Evolutionary conservation across 352 stramenopile genomes (phyloP), one percentile per base, ranked within the genome.

Genomic region (Globisporangium orthogonon): DNA sequence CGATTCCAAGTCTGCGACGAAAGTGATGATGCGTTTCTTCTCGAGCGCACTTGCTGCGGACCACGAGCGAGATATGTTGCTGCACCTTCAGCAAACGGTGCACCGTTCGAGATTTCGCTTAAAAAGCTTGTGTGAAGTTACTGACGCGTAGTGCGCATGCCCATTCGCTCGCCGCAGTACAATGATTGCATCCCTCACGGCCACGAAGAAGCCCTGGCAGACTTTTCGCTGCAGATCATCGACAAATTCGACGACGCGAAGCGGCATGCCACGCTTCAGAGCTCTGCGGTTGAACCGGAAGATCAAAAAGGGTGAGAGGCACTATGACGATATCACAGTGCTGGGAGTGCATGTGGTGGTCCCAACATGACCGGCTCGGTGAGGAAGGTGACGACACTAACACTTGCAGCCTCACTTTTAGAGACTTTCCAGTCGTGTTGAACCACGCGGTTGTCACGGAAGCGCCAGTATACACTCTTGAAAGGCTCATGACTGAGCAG

Each of bases 11-110:
- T 66, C 71, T 0, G 69, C 73, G 30, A 56, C 64, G 11, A 84
- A 82, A 62, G 79, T 87, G 10, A 63, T 80, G 46, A 72, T 87
- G 45, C 74, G 72, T 28, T 89, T 87, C 39, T 84, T 84, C 48
- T 87, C 79, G 9, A 76, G 60, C 4, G 48, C 46, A 0, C 1
- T 17, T 6, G 62, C 64, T 0, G 58, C 74, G 10, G 56, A 73
- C 7, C 73, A 87, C 37, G 74, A 85, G 28, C 67, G 71, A 13
- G 61, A 66, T 1, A 58, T 83, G 41, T 52, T 86, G 15, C 47
- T 70, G 33, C 69, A 67, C 5, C 58, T 89, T 3, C 72, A 71
- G 37, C 56, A 63, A 51, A 65, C 67, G 50, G 77, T 87, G 62
- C 35, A 68, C 6, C 15, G 37, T 3, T 43, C 13, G 10, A 23